Percentiles rank a stretch among this genome's conserved stretches.
phyloP scores from a whole-genome alignment of 345 rosid species.

The Hibiscus trionum region DNA sequence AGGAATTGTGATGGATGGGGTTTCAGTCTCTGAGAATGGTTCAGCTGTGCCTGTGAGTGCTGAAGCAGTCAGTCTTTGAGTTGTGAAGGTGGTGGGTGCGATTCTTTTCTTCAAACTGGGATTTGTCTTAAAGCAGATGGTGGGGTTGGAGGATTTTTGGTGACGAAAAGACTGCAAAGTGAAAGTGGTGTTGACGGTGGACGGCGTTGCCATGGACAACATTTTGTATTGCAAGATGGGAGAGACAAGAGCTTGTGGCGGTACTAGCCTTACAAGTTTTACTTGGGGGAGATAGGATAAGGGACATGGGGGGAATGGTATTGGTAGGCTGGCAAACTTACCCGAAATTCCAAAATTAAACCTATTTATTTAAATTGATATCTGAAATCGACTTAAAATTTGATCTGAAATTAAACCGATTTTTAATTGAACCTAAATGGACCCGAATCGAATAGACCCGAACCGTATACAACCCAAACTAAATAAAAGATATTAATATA shows the following conservation, averaged over 20 bases:
- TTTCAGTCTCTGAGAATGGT: constrained; percentile 12
- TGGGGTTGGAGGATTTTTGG: constrained; percentile 14
- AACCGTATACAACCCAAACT: too few species aligned
- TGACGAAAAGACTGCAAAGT: constrained; percentile 17
- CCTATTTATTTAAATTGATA: too few species aligned
- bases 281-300: too few species aligned
- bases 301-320: too few species aligned
- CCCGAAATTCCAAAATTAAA: too few species aligned
- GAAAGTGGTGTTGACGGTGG: constrained; percentile 17
- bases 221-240: constrained; percentile 16
- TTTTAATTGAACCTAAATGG: too few species aligned
- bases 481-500: too few species aligned
- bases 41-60: constrained; percentile 28
- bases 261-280: neutral
- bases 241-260: neutral
- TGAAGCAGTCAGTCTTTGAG: constrained; percentile 12
- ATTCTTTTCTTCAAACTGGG: constrained; percentile 8
- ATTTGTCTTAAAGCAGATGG: constrained; percentile 4
- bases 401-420: too few species aligned
- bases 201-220: constrained; percentile 43
- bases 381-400: too few species aligned
- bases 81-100: constrained; percentile 24
- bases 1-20: constrained; percentile 16
- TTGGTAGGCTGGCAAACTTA: too few species aligned
- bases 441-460: too few species aligned